Evolutionary conservation across 179 eudicot species (phyloP), one percentile per base, ranked within the genome.

Genomic region (Silene vulgaris): DNA sequence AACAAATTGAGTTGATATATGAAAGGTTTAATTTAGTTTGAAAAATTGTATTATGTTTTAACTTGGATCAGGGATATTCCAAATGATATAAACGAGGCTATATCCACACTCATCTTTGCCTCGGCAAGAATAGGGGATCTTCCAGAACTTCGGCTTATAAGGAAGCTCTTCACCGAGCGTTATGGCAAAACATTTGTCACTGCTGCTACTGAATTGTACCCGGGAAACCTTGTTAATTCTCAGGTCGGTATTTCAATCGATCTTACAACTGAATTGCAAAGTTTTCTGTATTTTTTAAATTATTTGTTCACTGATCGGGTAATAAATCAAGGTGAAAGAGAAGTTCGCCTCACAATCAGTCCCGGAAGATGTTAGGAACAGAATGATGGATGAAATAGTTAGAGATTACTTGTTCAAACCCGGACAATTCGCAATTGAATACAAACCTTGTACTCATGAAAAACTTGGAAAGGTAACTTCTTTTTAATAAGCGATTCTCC

Each of bases 111-210:
- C 5, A 76, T 90, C 16, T 92, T 81, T 71, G 91, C 97, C 60
- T 90, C 98, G 0, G 90, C 96, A 13, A 86, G 96, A 77, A 84
- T 85, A 19, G 92, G 89, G 4, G 89, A 86, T 59, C 56, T 94
- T 16, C 98, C 94, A 0, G 98, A 94, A 85, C 94, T 94, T 40
- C 54, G 50, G 32, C 70, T 52, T 3, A 67, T 92, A 5, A 76
- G 98, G 29, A 83, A 89, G 82, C 89, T 94, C 72, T 92, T 94
- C 63, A 72, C 83, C 12, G 83, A 89, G 76, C 90, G 90, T 28
- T 90, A 92, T 79, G 97, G 98, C 35, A 82, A 81, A 20, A 81
- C 60, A 26, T 85, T 89, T 50, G 88, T 75, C 0, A 56, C 52
- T 2, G 59, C 72, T 16, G 89, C 96, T 29, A 80, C 87, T 13